These are phyloP conservation scores for Calamus simplicifolius DNA, from an alignment of 176 grass and related monocot species.

Conservation along the genomic window DNA sequence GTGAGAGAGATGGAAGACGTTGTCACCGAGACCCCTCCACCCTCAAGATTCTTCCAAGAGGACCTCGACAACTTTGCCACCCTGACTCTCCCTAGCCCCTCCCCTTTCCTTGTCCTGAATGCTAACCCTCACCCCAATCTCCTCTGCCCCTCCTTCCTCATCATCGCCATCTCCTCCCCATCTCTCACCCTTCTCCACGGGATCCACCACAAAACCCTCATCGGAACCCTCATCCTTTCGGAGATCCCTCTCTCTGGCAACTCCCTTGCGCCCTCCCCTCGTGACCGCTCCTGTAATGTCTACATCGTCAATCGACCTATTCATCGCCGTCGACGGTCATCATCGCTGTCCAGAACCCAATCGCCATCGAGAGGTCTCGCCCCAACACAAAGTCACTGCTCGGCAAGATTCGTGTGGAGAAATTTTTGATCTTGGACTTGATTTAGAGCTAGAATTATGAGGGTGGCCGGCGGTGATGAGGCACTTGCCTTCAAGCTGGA, in stretches of 20 bases:
- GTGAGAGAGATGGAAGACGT: conserved; percentile 44
- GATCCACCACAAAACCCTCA: conserved; percentile 25
- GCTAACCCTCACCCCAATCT: conserved; percentile 24
- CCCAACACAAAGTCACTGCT: conserved; percentile 50
- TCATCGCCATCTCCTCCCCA: conserved; percentile 54
- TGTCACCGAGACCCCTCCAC: conserved; percentile 54
- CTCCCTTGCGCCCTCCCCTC: conserved; percentile 7
- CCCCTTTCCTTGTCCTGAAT: conserved; percentile 41
- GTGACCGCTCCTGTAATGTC: conserved; percentile 46
- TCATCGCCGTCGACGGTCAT: conserved; percentile 14
- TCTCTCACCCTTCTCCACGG: conserved; percentile 34
- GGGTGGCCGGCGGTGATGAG: conserved; percentile 54
- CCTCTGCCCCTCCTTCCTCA: conserved; percentile 23
- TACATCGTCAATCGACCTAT: conserved; percentile 23
- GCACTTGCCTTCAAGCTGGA: conserved; percentile 77
- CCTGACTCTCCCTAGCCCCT: conserved; percentile 20
- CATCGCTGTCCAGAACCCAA: conserved; percentile 30
- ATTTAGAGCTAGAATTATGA: conserved; percentile 52
- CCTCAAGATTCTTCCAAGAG: conserved; percentile 59
- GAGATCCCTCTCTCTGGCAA: conserved; percentile 41
- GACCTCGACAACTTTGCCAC: conserved; percentile 70
- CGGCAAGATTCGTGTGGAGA: conserved; percentile 38
- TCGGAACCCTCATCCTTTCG: conserved; percentile 56
- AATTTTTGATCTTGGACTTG: conserved; percentile 61
- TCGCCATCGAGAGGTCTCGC: conserved; percentile 45